phyloP scores from a whole-genome alignment of 2,329 filamentous ascomycete genomes.

The Furcasterigmium furcatum region DNA sequence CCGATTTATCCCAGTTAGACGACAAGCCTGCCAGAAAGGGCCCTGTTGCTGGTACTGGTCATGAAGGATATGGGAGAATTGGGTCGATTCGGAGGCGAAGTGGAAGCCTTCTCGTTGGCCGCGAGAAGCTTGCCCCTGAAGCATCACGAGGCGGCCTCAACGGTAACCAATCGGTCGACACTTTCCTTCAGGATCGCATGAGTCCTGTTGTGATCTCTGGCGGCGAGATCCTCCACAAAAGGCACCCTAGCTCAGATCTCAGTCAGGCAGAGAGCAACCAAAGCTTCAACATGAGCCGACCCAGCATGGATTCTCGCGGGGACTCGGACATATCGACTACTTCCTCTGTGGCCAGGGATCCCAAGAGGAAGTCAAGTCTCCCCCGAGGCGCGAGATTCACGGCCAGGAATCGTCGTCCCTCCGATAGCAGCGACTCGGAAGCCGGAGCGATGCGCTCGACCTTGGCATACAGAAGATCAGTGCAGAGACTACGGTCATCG shows the following conservation, averaged over 20 bases:
- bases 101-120: constrained; percentile 49
- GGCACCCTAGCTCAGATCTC: constrained; percentile 49
- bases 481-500: constrained; percentile 45
- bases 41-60: constrained; percentile 86
- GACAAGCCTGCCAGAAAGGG: constrained; percentile 66
- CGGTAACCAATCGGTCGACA: constrained; percentile 42
- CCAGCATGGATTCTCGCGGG: constrained; percentile 39
- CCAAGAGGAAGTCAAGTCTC: constrained; percentile 52
- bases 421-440: constrained; percentile 56
- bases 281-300: constrained; percentile 35
- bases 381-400: constrained; percentile 29
- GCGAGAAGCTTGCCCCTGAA: constrained; percentile 38
- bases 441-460: constrained; percentile 43
- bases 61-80: constrained; percentile 77
- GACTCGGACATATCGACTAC: constrained; percentile 36
- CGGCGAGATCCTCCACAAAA: constrained; percentile 59
- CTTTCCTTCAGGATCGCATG: constrained; percentile 59
- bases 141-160: constrained; percentile 50
- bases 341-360: constrained; percentile 35
- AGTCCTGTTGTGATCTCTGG: constrained; percentile 65
- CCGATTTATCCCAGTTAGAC: constrained; percentile 43
- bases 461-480: constrained; percentile 51
- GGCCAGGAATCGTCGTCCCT: constrained; percentile 38
- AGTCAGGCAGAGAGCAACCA: constrained; percentile 47
- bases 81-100: constrained; percentile 61